Conservation (phyloP, 129 eudicot species). For the Artemisia annua region DNA sequence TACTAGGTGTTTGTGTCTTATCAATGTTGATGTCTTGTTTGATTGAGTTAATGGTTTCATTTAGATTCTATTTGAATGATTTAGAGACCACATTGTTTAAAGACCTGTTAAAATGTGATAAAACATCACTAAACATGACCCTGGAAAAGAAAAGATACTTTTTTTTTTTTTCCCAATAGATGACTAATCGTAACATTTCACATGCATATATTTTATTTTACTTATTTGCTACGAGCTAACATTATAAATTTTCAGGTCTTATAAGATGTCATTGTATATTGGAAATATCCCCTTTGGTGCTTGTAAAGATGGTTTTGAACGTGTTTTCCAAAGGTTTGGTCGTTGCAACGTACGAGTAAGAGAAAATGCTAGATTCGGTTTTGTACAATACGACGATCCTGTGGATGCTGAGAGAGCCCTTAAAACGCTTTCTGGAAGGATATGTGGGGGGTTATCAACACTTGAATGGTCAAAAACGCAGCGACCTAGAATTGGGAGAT, state of each 20-base stretch:
- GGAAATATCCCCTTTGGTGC: background rate
- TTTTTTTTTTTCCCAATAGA: too few species aligned
- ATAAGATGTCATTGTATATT: background rate
- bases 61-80: background rate
- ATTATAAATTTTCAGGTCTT: background rate
- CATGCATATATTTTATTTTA: background rate
- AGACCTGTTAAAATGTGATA: too few species aligned
- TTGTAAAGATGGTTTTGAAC: background rate
- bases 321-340: background rate
- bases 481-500: background rate
- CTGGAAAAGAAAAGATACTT: too few species aligned
- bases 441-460: background rate
- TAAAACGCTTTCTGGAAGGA: background rate
- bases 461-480: background rate
- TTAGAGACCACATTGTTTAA: background rate
- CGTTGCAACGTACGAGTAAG: background rate
- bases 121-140: too few species aligned
- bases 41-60: background rate
- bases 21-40: background rate
- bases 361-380: background rate
- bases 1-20: background rate
- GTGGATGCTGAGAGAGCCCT: conserved; percentile 7
- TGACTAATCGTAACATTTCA: background rate
- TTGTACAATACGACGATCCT: background rate
- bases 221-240: background rate